These are phyloP conservation scores for Grosmannia huntii DNA, from an alignment of 2,329 filamentous ascomycete species.

Conservation along the genomic window DNA sequence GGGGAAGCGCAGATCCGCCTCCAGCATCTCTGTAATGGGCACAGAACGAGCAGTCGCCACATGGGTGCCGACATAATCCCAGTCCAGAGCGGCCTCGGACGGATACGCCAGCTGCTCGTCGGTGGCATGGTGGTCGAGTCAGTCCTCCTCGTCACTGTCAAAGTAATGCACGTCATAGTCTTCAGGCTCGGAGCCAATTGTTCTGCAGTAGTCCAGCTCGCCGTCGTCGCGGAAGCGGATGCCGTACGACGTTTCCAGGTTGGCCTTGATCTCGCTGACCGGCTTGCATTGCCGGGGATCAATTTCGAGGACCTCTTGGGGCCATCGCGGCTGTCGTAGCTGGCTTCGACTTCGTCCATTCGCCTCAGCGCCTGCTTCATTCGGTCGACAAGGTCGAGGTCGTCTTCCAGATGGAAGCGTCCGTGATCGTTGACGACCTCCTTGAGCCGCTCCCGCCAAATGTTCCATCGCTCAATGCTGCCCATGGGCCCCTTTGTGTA, in stretches of 20 bases:
- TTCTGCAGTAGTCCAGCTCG: too few relatives aligned
- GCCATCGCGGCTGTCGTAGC: neutral
- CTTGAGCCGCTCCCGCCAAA: neutral
- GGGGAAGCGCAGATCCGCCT: too few relatives aligned
- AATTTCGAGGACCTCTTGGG: neutral
- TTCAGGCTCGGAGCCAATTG: too few relatives aligned
- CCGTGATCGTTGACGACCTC: neutral
- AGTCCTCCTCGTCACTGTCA: too few relatives aligned
- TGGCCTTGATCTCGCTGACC: neutral
- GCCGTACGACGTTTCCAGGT: neutral
- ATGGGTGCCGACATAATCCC: too few relatives aligned
- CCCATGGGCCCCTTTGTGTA: neutral
- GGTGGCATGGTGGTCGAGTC: too few relatives aligned
- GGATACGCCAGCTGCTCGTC: too few relatives aligned
- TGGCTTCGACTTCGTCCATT: neutral
- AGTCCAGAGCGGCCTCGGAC: too few relatives aligned
- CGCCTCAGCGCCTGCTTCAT: neutral
- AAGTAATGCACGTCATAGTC: too few relatives aligned
- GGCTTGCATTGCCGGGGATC: neutral
- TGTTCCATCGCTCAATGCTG: neutral
- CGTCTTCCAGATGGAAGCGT: neutral
- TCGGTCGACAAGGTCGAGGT: neutral
- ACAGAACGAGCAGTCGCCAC: too few relatives aligned
- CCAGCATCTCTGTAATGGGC: too few relatives aligned
- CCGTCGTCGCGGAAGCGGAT: neutral